Percentiles rank a stretch among this genome's conserved stretches.
Evolutionary conservation across 352 stramenopile genomes (phyloP).

Genomic region (Phytophthora pisi): DNA sequence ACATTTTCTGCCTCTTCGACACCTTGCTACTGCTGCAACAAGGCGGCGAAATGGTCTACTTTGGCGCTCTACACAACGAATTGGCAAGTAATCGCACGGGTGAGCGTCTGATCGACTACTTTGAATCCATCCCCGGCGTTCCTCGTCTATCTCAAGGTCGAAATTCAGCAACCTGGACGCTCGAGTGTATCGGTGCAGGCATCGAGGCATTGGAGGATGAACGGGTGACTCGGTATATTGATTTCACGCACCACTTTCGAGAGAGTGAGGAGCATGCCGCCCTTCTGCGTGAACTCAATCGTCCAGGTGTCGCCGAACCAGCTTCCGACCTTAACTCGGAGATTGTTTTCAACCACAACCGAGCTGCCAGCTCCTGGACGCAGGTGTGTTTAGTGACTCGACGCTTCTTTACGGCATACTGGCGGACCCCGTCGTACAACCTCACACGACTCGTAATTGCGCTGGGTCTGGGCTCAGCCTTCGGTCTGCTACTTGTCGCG

Average conservation of each 20-base stretch:
- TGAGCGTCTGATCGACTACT: neutral
- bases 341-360: constrained; percentile 33
- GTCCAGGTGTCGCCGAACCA: neutral
- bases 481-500: constrained; percentile 65
- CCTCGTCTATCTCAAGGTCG: neutral
- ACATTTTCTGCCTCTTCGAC: neutral
- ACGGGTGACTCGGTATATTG: neutral
- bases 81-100: neutral
- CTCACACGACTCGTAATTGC: constrained; percentile 74
- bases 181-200: neutral
- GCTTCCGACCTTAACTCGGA: neutral
- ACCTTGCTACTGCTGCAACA: neutral
- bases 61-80: neutral
- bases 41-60: neutral
- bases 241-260: neutral
- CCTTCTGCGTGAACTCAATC: neutral
- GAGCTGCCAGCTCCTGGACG: constrained; percentile 34
- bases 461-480: constrained; percentile 74
- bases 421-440: constrained; percentile 86
- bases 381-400: constrained; percentile 46
- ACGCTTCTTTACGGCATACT: constrained; percentile 64
- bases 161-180: neutral
- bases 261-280: neutral
- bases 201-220: neutral
- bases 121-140: neutral